A percentile compares a stretch with the other conserved stretches of the same genome.
These are phyloP conservation scores for Porphyrellus cyaneotinctus DNA, from an alignment of 768 basidiomycete species.

Conservation along the genomic window DNA sequence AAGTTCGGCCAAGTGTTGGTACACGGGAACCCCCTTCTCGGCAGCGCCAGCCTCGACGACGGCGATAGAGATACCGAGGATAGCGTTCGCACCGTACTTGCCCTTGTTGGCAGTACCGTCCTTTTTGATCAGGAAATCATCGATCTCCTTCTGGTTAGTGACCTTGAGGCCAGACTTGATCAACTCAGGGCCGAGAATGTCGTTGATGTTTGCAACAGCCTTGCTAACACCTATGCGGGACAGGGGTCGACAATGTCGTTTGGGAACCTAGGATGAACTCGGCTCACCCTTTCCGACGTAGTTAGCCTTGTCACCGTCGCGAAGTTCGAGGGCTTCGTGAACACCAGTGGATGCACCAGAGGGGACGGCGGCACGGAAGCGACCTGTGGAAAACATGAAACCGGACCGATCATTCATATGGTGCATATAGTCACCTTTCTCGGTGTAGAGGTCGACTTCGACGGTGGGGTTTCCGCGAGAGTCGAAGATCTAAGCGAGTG, in stretches of 20 bases:
- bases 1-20: slow-evolving; percentile 94
- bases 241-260: not conserved
- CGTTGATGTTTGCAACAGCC: slow-evolving; percentile 94
- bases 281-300: slow-evolving; percentile 92
- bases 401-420: slow-evolving; percentile 7
- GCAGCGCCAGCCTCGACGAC: slow-evolving; percentile 90
- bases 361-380: slow-evolving; percentile 91
- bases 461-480: slow-evolving; percentile 98
- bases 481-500: slow-evolving; percentile 82
- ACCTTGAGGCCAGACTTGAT: slow-evolving; percentile 81
- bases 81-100: slow-evolving; percentile 98
- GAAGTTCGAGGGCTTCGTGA: slow-evolving; percentile 98
- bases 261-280: not conserved
- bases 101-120: slow-evolving; percentile 99
- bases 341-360: slow-evolving; percentile 98
- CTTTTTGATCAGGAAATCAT: slow-evolving; percentile 96
- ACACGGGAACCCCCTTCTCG: slow-evolving; percentile 92
- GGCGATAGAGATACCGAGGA: slow-evolving; percentile 97
- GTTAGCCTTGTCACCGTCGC: slow-evolving; percentile 88
- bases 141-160: slow-evolving; percentile 90
- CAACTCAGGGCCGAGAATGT: slow-evolving; percentile 82
- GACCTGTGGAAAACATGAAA: slow-evolving; percentile 48
- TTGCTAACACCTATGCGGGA: slow-evolving; percentile 72
- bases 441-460: slow-evolving; percentile 87
- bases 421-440: slow-evolving; percentile 56